These are phyloP conservation scores for Kandelia obovata DNA, from an alignment of 345 rosid genomes.

Conservation along the genomic window DNA sequence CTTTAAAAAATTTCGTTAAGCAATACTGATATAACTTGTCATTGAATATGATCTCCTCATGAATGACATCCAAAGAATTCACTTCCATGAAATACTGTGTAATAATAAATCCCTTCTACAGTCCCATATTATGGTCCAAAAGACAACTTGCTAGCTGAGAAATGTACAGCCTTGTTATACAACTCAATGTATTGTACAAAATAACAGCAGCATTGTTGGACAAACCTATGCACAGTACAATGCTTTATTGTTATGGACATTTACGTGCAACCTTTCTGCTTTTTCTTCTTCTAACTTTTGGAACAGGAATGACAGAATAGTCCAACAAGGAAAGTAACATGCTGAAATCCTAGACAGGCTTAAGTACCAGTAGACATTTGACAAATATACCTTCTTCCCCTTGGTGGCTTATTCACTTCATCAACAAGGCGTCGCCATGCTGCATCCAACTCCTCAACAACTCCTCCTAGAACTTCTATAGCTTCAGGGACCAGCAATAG, in stretches of 20 bases:
- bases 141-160: neutral
- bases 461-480: conserved; percentile 77
- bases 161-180: conserved; percentile 5
- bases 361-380: conserved; percentile 5
- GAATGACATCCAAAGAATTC: conserved; percentile 4
- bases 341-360: conserved; percentile 5
- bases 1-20: no score
- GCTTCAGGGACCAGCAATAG: conserved; percentile 88
- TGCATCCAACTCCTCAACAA: conserved; percentile 71
- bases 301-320: neutral
- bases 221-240: neutral
- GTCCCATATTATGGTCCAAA: no score
- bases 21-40: neutral
- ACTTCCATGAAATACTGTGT: neutral
- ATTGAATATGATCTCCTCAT: neutral
- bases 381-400: conserved; percentile 85
- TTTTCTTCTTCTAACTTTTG: no score
- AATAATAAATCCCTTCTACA: conserved; percentile 2
- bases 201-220: neutral
- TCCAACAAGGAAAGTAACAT: conserved; percentile 2
- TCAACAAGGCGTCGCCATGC: conserved; percentile 63
- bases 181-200: conserved; percentile 1
- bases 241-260: no score
- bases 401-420: conserved; percentile 89
- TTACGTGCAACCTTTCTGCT: no score